These are phyloP conservation scores for Epichloe bromicola DNA, from an alignment of 2,329 filamentous ascomycete species.

Conservation along the genomic window DNA sequence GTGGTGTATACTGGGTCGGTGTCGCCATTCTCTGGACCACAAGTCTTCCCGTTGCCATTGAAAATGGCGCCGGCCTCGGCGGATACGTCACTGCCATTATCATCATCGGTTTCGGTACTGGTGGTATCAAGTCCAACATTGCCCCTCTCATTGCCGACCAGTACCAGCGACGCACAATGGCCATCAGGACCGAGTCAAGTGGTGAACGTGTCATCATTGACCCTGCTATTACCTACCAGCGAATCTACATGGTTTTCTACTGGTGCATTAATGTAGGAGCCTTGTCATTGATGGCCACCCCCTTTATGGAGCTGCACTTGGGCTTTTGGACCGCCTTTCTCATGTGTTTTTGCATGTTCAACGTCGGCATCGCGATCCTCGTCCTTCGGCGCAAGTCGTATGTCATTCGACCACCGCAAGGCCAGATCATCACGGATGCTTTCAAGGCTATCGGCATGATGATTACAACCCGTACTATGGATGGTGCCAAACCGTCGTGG, in stretches of 20 bases:
- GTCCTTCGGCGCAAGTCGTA: constrained; percentile 33
- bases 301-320: constrained; percentile 54
- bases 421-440: constrained; percentile 51
- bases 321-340: constrained; percentile 56
- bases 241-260: constrained; percentile 66
- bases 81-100: constrained; percentile 43
- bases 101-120: constrained; percentile 52
- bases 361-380: constrained; percentile 42
- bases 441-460: constrained; percentile 37
- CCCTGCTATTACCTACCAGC: constrained; percentile 50
- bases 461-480: constrained; percentile 28
- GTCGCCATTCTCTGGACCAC: constrained; percentile 41
- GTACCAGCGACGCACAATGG: constrained; percentile 41
- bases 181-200: constrained; percentile 31
- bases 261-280: constrained; percentile 63
- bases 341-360: constrained; percentile 48
- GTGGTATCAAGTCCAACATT: constrained; percentile 56
- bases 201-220: constrained; percentile 54
- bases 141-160: constrained; percentile 51
- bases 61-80: constrained; percentile 28
- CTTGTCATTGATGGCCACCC: constrained; percentile 52
- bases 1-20: constrained; percentile 43
- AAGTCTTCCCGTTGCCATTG: constrained; percentile 25
- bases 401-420: constrained; percentile 41
- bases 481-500: constrained; percentile 55